Base-by-base conservation (phyloP, 768 basidiomycete species). In the Boletus edulis region DNA sequence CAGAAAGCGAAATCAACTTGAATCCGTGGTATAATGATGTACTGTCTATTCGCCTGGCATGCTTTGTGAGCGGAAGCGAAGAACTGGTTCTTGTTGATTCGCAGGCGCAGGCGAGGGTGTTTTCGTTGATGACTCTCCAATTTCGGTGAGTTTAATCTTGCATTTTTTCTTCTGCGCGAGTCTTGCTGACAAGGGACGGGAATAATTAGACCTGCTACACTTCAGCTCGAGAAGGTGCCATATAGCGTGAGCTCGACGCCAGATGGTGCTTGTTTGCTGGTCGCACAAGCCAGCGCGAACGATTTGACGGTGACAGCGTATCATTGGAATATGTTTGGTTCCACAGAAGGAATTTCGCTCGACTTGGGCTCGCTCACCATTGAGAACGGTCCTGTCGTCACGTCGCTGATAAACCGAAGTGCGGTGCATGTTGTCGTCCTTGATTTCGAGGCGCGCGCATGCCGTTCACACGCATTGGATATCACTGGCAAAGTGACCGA, bases 261-360 rank as follows among this genome's bases (percentile, higher is more conserved):
- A 0, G 83, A 84, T 58, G 82, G 81, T 0, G 72, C 83, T 20
- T 84, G 82, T 58, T 61, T 85, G 18, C 32, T 84, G 20, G 64
- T 73, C 2, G 57, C 72, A 6, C 69, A 74, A 39, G 46, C 49
- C 2, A 46, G 60, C 32, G 57, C 27, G 24, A 54, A 5, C 37
- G 48, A 43, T 45, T 24, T 65, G 46, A n/a, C 41, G 1, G 18
- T 80, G 5, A 73, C 67, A 2, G 76, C 76, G 0, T 83, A 78
- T 57, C 85, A 85, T 58, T 83, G 78, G 80, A 70, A 68, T 12
- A 81, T 80, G 1, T 83, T 86, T 54, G 85, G 84, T 4, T 77
- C 80, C 0, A 69, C 74, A 0, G 61, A 70, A 13, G 83, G 82
- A 18, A 77, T 76, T n/a, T 17, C 29, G 0, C 60, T 82, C 0